These are phyloP conservation scores for Pseudopyricularia cyperi DNA, from an alignment of 2,329 filamentous ascomycete genomes.

Conservation along the genomic window DNA sequence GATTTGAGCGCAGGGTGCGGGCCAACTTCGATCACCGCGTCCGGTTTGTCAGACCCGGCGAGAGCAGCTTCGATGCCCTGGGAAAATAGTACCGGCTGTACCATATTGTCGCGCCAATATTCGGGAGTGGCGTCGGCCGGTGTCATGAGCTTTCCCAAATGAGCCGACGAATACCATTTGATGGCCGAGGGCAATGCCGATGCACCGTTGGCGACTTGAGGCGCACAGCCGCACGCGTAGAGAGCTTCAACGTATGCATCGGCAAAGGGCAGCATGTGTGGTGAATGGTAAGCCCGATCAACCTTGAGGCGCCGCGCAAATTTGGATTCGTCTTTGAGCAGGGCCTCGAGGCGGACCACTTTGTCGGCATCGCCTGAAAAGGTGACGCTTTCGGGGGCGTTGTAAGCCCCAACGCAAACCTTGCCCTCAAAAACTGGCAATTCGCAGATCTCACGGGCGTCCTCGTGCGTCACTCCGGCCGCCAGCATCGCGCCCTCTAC, in stretches of 20 bases:
- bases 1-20: conserved; percentile 7
- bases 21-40: background rate
- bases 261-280: conserved; percentile 22
- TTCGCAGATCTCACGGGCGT: background rate
- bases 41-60: background rate
- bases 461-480: conserved; percentile 15
- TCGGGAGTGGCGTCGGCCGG: conserved; percentile 19
- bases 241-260: conserved; percentile 19
- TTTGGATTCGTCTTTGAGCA: conserved; percentile 10
- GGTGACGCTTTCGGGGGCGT: conserved; percentile 22
- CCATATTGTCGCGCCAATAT: conserved; percentile 23
- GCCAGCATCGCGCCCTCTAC: conserved; percentile 26
- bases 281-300: conserved; percentile 26
- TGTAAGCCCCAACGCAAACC: conserved; percentile 17
- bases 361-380: conserved; percentile 23
- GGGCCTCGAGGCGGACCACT: conserved; percentile 8
- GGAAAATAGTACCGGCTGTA: conserved; percentile 18
- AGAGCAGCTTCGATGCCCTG: background rate
- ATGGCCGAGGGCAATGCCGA: too few relatives aligned
- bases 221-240: conserved; percentile 13
- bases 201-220: conserved; percentile 10
- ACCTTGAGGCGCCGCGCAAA: conserved; percentile 20
- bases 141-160: conserved; percentile 14
- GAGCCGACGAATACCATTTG: conserved; percentile 22
- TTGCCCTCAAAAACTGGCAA: background rate